Percentiles rank a stretch among this genome's conserved stretches.
Evolutionary conservation across 768 basidiomycete species (phyloP).

Genomic region (Russula vinacea): DNA sequence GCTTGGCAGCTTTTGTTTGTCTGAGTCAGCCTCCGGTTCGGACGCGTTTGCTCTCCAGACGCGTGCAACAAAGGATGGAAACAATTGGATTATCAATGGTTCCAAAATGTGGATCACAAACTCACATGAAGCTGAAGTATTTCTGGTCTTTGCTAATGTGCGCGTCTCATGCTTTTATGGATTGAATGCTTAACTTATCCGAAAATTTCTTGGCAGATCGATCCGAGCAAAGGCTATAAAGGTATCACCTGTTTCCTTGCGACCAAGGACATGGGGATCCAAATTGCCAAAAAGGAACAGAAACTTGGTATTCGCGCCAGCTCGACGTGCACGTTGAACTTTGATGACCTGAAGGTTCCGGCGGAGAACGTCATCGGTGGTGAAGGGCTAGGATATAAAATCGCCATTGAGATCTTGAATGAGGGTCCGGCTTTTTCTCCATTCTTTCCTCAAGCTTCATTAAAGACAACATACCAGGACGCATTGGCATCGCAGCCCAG

Average conservation of each 20-base stretch:
- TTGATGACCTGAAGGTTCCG: constrained; percentile 88
- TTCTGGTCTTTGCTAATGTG: constrained; percentile 94
- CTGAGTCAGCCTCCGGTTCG: constrained; percentile 89
- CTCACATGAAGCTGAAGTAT: constrained; percentile 85
- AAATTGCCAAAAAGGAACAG: constrained; percentile 98
- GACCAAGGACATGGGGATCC: constrained; percentile 93
- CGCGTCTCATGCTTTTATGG: constrained; percentile 31
- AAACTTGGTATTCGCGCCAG: constrained; percentile 96
- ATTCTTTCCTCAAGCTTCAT: neutral
- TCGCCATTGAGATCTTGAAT: constrained; percentile 95
- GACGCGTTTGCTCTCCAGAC: constrained; percentile 98
- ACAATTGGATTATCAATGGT: constrained; percentile 87
- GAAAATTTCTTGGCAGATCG: constrained; percentile 45
- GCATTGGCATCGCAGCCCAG: constrained; percentile 97
- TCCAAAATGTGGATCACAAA: constrained; percentile 99
- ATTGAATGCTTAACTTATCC: neutral
- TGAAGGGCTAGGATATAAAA: constrained; percentile 92
- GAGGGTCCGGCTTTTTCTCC: constrained; percentile 53
- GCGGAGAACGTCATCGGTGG: constrained; percentile 89
- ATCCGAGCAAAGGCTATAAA: constrained; percentile 94
- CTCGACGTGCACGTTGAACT: constrained; percentile 90
- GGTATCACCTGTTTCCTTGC: constrained; percentile 98
- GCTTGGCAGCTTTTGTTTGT: constrained; percentile 95
- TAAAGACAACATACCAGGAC: constrained; percentile 43
- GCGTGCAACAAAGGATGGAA: constrained; percentile 82